Evolutionary conservation across 371 early-diverging fungal genomes (phyloP).

Genomic region (Mortierella sp.): DNA sequence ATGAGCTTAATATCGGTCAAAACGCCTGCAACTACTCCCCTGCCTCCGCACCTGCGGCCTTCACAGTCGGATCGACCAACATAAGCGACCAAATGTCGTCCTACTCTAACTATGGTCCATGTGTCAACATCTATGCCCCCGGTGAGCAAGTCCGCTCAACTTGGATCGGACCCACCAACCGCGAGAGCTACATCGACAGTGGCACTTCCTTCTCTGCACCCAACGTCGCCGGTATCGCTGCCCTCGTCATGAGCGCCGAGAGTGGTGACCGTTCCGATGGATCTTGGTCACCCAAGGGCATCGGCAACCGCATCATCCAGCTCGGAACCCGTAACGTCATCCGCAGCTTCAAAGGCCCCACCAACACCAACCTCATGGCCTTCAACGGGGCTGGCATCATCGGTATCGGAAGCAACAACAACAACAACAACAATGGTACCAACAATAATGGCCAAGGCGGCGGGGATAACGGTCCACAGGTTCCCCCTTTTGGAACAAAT

Average conservation of each 20-base stretch:
- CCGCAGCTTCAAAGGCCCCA: constrained; percentile 45
- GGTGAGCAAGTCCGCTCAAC: constrained; percentile 68
- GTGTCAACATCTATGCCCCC: constrained; percentile 79
- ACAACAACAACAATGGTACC: constrained; percentile 7
- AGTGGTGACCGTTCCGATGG: constrained; percentile 50
- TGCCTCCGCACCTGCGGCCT: constrained; percentile 63
- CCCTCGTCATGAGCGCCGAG: constrained; percentile 64
- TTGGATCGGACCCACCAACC: constrained; percentile 61
- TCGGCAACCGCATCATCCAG: constrained; percentile 51
- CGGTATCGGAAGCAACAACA: constrained; percentile 14
- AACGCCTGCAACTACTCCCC: constrained; percentile 77
- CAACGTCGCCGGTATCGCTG: constrained; percentile 83
- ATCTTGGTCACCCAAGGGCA: constrained; percentile 44
- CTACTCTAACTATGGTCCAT: constrained; percentile 84
- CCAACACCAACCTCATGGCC: constrained; percentile 53
- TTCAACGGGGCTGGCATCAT: constrained; percentile 52
- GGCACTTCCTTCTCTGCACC: constrained; percentile 92
- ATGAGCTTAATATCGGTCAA: constrained; percentile 63
- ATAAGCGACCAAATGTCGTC: constrained; percentile 68
- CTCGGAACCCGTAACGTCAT: constrained; percentile 51
- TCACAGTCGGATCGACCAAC: constrained; percentile 79
- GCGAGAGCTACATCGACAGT: constrained; percentile 68
- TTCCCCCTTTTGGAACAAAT: constrained; percentile 15
- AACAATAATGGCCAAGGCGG: neutral
- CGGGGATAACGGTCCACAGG: constrained; percentile 10